A percentile compares a stretch with the other conserved stretches of the same genome.
Evolutionary conservation across 2,329 filamentous ascomycete genomes (phyloP).

Genomic region (Lecanicillium sp.): DNA sequence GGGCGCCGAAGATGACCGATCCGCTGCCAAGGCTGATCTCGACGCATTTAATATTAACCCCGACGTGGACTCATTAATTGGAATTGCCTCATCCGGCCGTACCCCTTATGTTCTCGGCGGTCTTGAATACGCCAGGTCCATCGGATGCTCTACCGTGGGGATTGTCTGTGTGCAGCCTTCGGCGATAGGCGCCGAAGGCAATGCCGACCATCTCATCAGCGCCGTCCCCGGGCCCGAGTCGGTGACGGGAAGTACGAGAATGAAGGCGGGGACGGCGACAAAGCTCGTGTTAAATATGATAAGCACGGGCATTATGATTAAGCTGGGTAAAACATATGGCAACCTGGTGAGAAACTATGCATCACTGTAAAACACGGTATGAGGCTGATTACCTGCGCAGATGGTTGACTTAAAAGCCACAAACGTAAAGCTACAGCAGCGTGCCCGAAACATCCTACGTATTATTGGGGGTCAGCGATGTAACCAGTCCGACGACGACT

Average conservation of each 20-base stretch:
- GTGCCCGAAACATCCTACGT: conserved; percentile 21
- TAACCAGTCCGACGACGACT: conserved; percentile 16
- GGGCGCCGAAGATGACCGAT: conserved; percentile 33
- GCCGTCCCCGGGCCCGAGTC: conserved; percentile 37
- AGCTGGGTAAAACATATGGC: conserved; percentile 35
- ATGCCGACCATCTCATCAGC: conserved; percentile 26
- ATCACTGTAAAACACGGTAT: too few species aligned
- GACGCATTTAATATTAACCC: conserved; percentile 23
- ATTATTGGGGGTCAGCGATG: conserved; percentile 17
- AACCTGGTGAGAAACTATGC: conserved; percentile 28
- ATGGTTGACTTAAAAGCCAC: conserved; percentile 33
- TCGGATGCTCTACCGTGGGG: conserved; percentile 32
- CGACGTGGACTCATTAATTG: conserved; percentile 31
- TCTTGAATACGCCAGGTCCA: conserved; percentile 26
- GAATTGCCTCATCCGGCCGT: conserved; percentile 37
- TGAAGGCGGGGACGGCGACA: conserved; percentile 40
- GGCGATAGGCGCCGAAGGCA: conserved; percentile 17
- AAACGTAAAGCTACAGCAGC: conserved; percentile 29
- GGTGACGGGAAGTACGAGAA: conserved; percentile 38
- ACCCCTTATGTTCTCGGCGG: conserved; percentile 35
- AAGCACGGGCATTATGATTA: conserved; percentile 36
- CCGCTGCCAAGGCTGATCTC: conserved; percentile 27
- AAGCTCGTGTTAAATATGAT: conserved; percentile 38
- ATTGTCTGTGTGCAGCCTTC: conserved; percentile 33
- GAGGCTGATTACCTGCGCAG: too few species aligned